Percentiles rank a stretch among this genome's conserved stretches.
Conservation (phyloP, 2,329 filamentous ascomycete species). For the Plectosphaerella sp. region DNA sequence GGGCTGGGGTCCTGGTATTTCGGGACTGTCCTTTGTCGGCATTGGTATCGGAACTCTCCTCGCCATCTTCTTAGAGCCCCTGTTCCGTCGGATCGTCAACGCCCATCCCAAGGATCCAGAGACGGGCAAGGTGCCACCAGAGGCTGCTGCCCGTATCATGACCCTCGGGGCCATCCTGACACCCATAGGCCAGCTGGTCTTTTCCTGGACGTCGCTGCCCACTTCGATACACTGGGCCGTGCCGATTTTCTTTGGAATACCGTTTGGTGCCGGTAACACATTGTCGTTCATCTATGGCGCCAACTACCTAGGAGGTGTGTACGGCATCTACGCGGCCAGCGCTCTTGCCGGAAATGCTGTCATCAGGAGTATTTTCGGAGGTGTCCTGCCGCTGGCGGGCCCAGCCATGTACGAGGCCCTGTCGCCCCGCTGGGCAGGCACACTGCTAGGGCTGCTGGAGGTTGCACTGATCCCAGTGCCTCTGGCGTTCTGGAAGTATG, state of each 20-base stretch:
- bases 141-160: slow-evolving; percentile 77
- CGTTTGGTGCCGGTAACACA: slow-evolving; percentile 74
- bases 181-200: slow-evolving; percentile 76
- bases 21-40: slow-evolving; percentile 75
- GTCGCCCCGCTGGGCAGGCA: slow-evolving; percentile 75
- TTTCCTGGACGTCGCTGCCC: slow-evolving; percentile 83
- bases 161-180: slow-evolving; percentile 71
- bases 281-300: slow-evolving; percentile 77
- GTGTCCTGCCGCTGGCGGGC: slow-evolving; percentile 71
- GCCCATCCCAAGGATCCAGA: slow-evolving; percentile 67
- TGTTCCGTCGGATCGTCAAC: slow-evolving; percentile 75
- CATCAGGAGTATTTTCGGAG: slow-evolving; percentile 68
- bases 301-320: slow-evolving; percentile 75
- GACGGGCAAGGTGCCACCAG: slow-evolving; percentile 69
- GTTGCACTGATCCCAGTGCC: slow-evolving; percentile 74
- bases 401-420: slow-evolving; percentile 65
- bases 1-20: slow-evolving; percentile 70
- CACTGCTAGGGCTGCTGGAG: slow-evolving; percentile 69
- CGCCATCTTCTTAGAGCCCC: slow-evolving; percentile 60
- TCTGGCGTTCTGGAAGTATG: slow-evolving; percentile 68
- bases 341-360: slow-evolving; percentile 79
- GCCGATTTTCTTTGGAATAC: slow-evolving; percentile 72
- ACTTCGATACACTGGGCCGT: slow-evolving; percentile 74
- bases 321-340: slow-evolving; percentile 77
- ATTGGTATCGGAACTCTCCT: slow-evolving; percentile 61